Evolutionary conservation across 1,284 basidiomycete genomes (phyloP), one percentile per base, ranked within the genome.

Genomic region (Cystobasidiaceae sp.): DNA sequence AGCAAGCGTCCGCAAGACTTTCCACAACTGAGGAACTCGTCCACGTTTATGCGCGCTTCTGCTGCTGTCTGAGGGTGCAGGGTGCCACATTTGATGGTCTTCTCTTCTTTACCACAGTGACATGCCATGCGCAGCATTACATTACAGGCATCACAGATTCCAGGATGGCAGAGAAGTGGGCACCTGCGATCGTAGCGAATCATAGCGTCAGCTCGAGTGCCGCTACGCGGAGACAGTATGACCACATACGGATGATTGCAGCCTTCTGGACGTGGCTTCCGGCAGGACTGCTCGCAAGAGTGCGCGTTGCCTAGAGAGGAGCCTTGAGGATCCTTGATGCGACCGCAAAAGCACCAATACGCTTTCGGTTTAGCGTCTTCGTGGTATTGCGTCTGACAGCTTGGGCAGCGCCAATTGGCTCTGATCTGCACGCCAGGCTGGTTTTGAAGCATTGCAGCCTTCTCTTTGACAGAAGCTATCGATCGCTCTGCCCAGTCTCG

Each of bases 341-440:
- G 82, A 21, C 85, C 84, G 73, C 91, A 96, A 78, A 92, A 93
- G 75, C 90, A 94, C 78, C 86, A 88, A 75, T 93, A 94, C 3
- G 81, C 81, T 72, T 70, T 74, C 28, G 77, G 74, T 54, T 75
- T 72, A 13, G 90, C 87, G 0, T 86, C 86, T 30, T 80, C 80
- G 0, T 70, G 27, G 44, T 73, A 72, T 13, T 69, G 21, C 3
- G 70, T 62, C 46, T 73, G 70, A 45, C 74, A 75, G 19, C 68
- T 68, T 6, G 74, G 74, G 43, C 74, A 75, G 21, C 71, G 57
- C 74, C 74, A 75, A 21, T 68, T 57, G 32, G 48, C 34, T 28
- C 61, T 30, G 19, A 66, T 62, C 48, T 69, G 64, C 8, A 68
- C 66, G 17, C 68, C 66, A 7, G 67, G 66, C 11, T 69, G 57